Percentiles rank a stretch among this genome's conserved stretches.
These are phyloP conservation scores for Vickermania ingenoplastis DNA, from an alignment of 208 protist species.

Conservation along the genomic window DNA sequence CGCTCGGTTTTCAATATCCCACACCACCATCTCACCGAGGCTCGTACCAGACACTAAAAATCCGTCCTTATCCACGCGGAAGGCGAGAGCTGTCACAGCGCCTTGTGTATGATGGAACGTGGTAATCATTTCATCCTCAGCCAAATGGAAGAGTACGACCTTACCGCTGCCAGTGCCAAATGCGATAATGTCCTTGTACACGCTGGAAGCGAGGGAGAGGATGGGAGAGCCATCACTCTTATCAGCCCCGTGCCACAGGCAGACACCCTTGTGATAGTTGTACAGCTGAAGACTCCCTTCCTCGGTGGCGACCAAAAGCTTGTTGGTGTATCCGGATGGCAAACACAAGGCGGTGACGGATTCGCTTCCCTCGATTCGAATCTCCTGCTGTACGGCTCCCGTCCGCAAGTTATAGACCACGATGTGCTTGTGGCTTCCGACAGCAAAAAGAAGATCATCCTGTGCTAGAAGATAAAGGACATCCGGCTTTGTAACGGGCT, in stretches of 20 bases:
- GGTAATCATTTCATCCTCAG: conserved; percentile 50
- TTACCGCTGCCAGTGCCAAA: conserved; percentile 66
- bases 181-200: conserved; percentile 78
- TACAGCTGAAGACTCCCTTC: conserved; percentile 75
- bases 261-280: conserved; percentile 78
- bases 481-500: conserved; percentile 31
- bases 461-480: conserved; percentile 52
- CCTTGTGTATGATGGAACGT: conserved; percentile 51
- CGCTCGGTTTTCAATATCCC: conserved; percentile 72
- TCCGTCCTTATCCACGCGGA: conserved; percentile 70
- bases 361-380: conserved; percentile 52
- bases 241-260: conserved; percentile 42
- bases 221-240: conserved; percentile 20
- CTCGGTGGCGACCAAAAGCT: conserved; percentile 69
- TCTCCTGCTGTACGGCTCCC: conserved; percentile 46
- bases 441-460: conserved; percentile 73
- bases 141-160: conserved; percentile 63
- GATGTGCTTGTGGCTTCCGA: conserved; percentile 66
- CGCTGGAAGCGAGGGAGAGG: conserved; percentile 44
- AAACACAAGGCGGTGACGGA: conserved; percentile 35
- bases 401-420: conserved; percentile 58
- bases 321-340: conserved; percentile 74
- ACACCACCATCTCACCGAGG: conserved; percentile 69
- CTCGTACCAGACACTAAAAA: conserved; percentile 67
- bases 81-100: conserved; percentile 73